Evolutionary conservation across 2,329 filamentous ascomycete species (phyloP), one percentile per base, ranked within the genome.

Genomic region (Penicillium sumatraense): DNA sequence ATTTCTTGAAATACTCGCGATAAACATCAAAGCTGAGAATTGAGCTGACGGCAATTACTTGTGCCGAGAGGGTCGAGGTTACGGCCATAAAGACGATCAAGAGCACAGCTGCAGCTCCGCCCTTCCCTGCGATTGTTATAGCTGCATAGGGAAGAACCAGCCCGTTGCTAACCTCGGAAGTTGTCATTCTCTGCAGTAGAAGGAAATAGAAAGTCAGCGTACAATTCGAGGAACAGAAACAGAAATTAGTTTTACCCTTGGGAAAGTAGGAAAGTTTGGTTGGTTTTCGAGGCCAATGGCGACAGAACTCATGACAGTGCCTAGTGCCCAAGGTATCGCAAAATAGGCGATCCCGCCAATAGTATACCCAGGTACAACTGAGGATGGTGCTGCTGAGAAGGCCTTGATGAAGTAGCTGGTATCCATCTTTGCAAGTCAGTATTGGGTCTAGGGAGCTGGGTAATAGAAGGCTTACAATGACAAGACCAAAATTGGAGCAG

Each of bases 11-110:
- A 56, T 83, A 83, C 14, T 76, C 76, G 0, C 80, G 72, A 61
- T 83, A 83, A 1, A 83, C 79, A 41, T 83, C 81, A 48, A 83
- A 84, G 44, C 76, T 80, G 46, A 83, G 76, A 48, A 83, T 83
- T 0, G 80, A 82, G 4, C 78, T 81, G 2, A 82, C 80, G 1
- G 81, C 80, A 45, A 83, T 82, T 1, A 83, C 76, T 41, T 83
- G 80, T 0, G 81, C 80, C 0, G 78, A 81, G 2, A 81, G 74
- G 0, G 80, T 83, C 0, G 78, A 82, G 2, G 75, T 77, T 0
- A 73, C 68, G 2, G 74, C 73, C 75, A 77, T 76, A 62, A 77
- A 77, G 1, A 68, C 71, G n/a, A 75, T 73, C 3, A 76, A 61
- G 0, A 75, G 60, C 2, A 75, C 65, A 2, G 65, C 74, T 0